Evolutionary conservation across 73 alveolate genomes (phyloP), one percentile per base, ranked within the genome.

Genomic region (Effrenium voratum): DNA sequence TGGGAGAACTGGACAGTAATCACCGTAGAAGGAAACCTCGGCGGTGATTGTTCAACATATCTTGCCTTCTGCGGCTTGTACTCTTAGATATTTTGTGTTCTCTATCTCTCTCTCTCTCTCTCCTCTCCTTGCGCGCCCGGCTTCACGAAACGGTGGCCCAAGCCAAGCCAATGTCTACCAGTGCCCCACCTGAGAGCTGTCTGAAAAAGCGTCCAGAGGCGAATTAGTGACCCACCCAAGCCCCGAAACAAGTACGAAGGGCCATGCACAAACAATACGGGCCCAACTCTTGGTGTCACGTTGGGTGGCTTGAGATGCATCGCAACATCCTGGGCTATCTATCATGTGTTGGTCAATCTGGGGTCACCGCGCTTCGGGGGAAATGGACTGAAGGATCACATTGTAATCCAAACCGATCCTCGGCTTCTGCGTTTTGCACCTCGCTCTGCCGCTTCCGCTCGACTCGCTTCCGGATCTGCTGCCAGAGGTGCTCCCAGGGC

Each of bases 401-500:
- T 90, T 90, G 86, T 90, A 90, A 49, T 90, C 96, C 76, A 90
- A 10, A 46, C 96, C 96, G n/a, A 90, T 90, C 96, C 96, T 90
- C n/a, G 50, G 5, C 32, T 60, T 0, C 15, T 5, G 15, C 75
- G 3, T 8, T 4, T 60, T 22, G 75, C 66, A 52, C 66, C 66
- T 19, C 10, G 19, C 66, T 52, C 66, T 52, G n/a, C 26, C 10
- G 41, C 77, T 32, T 63, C 26, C 26, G 34, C 77, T 40, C 77
- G 76, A 19, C 55, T 30, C 47, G 50, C 13, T 0, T 28, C 28
- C 19, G 28, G 1, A 28, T 24, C 24, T 26, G 46, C 40, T 10
- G 24, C 36, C 75, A 50, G 34, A 45, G 96, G 16, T 0, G 22
- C 96, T 88, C 96, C 96, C 96, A 88, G 1, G 96, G 96, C 63